These are phyloP conservation scores for Zychaea mexicana DNA, from an alignment of 371 early-diverging fungal species.

Conservation along the genomic window DNA sequence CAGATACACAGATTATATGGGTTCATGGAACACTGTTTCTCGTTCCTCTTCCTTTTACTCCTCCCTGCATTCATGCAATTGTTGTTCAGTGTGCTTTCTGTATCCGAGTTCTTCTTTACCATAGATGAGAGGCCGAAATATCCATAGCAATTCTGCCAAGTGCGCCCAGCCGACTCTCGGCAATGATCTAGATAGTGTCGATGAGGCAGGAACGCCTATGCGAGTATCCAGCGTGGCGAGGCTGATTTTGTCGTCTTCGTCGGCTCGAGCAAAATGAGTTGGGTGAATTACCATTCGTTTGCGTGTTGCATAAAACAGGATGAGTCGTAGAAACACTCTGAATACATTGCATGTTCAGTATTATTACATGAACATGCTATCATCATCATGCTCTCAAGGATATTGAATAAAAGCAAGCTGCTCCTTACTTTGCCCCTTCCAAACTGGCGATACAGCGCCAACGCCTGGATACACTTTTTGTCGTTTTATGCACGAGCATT, in stretches of 20 bases:
- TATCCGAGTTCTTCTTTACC: too few relatives aligned
- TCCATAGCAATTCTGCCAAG: constrained; percentile 38
- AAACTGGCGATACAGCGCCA: constrained; percentile 41
- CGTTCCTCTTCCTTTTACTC: background rate
- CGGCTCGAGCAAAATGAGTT: constrained; percentile 38
- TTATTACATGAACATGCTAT: constrained; percentile 9
- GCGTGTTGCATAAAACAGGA: constrained; percentile 25
- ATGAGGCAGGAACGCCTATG: constrained; percentile 29
- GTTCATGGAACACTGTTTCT: background rate
- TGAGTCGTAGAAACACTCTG: constrained; percentile 29
- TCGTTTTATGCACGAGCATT: constrained; percentile 24
- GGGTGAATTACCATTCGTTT: constrained; percentile 38
- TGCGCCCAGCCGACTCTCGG: constrained; percentile 30
- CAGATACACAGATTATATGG: background rate
- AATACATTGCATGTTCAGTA: background rate
- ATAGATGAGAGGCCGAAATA: constrained; percentile 38
- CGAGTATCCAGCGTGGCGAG: constrained; percentile 34
- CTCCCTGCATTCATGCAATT: too few relatives aligned
- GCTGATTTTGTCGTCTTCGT: constrained; percentile 30
- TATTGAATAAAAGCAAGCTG: background rate
- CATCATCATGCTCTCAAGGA: background rate
- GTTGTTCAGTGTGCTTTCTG: too few relatives aligned
- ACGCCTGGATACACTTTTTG: constrained; percentile 5
- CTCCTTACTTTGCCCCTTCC: constrained; percentile 39
- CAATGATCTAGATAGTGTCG: background rate